These are phyloP conservation scores for Perkinsus olseni DNA, from an alignment of 169 alveolate species.

Conservation along the genomic window DNA sequence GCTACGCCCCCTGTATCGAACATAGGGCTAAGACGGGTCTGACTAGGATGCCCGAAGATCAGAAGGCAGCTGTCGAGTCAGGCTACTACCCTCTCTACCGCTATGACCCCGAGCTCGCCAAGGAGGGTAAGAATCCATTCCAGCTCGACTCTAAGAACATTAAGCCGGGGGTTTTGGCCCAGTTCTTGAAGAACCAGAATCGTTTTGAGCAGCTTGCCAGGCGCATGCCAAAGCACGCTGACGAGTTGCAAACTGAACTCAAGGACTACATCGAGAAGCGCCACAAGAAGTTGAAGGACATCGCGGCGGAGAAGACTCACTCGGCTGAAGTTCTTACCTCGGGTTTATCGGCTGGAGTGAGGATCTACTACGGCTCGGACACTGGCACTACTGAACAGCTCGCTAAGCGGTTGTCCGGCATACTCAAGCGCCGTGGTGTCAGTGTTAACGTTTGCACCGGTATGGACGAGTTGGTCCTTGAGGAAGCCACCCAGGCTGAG, in stretches of 20 bases:
- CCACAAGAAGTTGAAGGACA: neutral
- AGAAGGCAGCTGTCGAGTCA: constrained; percentile 40
- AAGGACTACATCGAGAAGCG: neutral
- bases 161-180: neutral
- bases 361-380: neutral
- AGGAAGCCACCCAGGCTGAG: neutral
- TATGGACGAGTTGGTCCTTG: neutral
- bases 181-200: neutral
- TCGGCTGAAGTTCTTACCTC: neutral
- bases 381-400: constrained; percentile 7
- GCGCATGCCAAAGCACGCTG: neutral
- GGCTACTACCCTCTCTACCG: constrained; percentile 47
- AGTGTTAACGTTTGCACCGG: neutral
- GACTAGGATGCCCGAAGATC: constrained; percentile 13
- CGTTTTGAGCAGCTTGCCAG: neutral
- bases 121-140: constrained; percentile 22
- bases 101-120: constrained; percentile 26
- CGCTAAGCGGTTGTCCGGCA: neutral
- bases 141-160: constrained; percentile 29
- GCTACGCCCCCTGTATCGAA: constrained; percentile 51
- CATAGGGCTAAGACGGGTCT: constrained; percentile 30
- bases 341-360: neutral
- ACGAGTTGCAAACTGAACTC: neutral
- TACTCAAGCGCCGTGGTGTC: neutral
- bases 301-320: neutral